Evolutionary conservation across 2,329 filamentous ascomycete species (phyloP), one percentile per base, ranked within the genome.

Genomic region (Aspergillus phoenicis): DNA sequence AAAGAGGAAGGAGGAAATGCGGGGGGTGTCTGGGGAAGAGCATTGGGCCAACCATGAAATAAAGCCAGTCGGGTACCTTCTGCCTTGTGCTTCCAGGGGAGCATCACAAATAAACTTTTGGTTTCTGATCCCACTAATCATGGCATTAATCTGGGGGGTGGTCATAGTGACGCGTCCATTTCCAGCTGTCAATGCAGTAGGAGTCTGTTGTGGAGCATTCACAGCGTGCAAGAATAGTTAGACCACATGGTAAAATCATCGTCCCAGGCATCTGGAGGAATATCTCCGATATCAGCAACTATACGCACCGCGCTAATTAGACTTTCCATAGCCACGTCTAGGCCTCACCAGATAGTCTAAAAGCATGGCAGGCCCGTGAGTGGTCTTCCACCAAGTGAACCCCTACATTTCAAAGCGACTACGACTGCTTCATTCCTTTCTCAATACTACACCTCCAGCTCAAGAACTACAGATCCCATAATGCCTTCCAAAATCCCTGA

Each of bases 401-500:
- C 20, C 15, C 24, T 15, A 11, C 15, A n/a, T 8, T 15, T 28
- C 13, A 5, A 49, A 30, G 6, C 45, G 13, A 28, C 41, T 2
- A 13, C 13, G 5, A 26, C 45, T 17, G 30, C 3, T 30, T 30
- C 8, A 36, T 36, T 5, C 1, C 4, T 30, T 15, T 11, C 2
- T 49, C 45, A 10, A 28, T 8, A 8, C 20, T 24, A 2, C 13
- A 24, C 6, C 22, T n/a, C 15, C 43, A 24, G 13, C 43, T 26
- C 7, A 26, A 49, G 3, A 3, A 10, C 28, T 10, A 30, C 10
- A 30, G 28, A 30, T 30, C 28, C 13, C 45, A 26, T 0, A 11
- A 49, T 49, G 45, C 15, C 45, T 8, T 10, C 45, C 6, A 26
- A 30, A 17, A 26, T 47, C 6, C 24, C 60, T 1, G 60, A 66